Base-by-base conservation (phyloP, 2,329 filamentous ascomycete genomes). In the Anthostomella pinea region DNA sequence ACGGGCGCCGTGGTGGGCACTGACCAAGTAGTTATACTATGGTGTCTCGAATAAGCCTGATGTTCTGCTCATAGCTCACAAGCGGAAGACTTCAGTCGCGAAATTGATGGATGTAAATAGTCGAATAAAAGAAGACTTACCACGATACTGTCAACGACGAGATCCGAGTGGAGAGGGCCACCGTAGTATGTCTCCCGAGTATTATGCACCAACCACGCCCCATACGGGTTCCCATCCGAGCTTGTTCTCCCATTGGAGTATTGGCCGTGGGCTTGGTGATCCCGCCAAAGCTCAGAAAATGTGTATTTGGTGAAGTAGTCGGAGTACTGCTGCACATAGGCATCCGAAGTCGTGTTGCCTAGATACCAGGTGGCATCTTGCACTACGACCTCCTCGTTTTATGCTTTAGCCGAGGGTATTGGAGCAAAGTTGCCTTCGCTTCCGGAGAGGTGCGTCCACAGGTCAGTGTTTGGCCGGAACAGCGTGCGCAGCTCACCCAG, bases 281-380 rank as follows among this genome's bases (percentile, higher is more conserved):
- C 68, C 30, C 76, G 65, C 75, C 76, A 81, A 2, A 64, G 63
- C 40, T 77, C 75, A 1, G 69, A 63, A 42, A 83, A 81, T 0
- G 74, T 79, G 49, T 83, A 83, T 52, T 83, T 83, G 14, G 79
- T 83, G 46, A 81, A 83, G 54, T 80, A 83, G 26, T 81, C 73
- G 2, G 73, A 66, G 38, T 75, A 69, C 29, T 77, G 61, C 23
- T 79, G 52, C 0, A 77, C 74, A 48, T 83, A 83, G 0, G 72
- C 62, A 49, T 79, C 74, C 8, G 69, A 50, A 0, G 70, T 66
- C 0, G 70, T 68, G 24, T 73, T 72, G 16, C 73, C 72, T 6
- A 82, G 54, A 25, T 75, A 73, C 71, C 76, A 81, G 0, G 79
- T 79, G 5, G 79, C 78, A 53, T 83, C 79, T 50, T 83, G 79